Evolutionary conservation across 345 rosid species (phyloP), one percentile per base, ranked within the genome.

Genomic region (Abelmoschus esculentus): DNA sequence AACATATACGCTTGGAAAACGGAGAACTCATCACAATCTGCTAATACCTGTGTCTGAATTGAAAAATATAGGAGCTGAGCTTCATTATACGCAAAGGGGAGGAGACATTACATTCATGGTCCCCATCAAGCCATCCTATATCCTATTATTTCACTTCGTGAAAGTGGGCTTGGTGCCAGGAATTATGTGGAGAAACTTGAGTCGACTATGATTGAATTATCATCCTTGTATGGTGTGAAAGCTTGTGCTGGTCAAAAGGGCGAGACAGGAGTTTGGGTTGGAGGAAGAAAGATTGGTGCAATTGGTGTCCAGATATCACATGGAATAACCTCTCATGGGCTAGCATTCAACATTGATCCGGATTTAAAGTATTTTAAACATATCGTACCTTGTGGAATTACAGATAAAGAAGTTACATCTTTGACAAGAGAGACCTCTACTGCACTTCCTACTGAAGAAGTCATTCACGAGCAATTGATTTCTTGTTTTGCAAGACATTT

Each of bases 261-360:
- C 61, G 99, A 95, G 84, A 91, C 90, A 0, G 96, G 96, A 7
- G 90, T 89, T 70, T 95, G 97, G 99, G 92, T 95, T 6, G 93
- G 86, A 69, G 88, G 89, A 28, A 83, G 90, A 79, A 91, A 95
- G 85, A 87, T 91, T 9, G 93, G 97, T 74, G 96, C 99, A 54
- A 88, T 91, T 57, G 99, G 97, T 47, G 96, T 87, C 67, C 76
- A 86, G 66, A 88, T 95, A 73, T 84, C 95, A 1, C 73, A 79
- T 58, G 96, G 97, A 72, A 79, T 91, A 65, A 84, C 99, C 69
- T 86, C 88, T 69, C 99, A 91, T 71, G 99, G 96, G 59, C 67
- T 95, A 81, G 96, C 97, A 12, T 88, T 88, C 64, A 91, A 95
- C 64, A 78, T 85, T 71, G 87, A 89, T 77, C 96, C 93, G 19